phyloP scores from a whole-genome alignment of 1,284 basidiomycete species.

The Peniophora sp. region DNA sequence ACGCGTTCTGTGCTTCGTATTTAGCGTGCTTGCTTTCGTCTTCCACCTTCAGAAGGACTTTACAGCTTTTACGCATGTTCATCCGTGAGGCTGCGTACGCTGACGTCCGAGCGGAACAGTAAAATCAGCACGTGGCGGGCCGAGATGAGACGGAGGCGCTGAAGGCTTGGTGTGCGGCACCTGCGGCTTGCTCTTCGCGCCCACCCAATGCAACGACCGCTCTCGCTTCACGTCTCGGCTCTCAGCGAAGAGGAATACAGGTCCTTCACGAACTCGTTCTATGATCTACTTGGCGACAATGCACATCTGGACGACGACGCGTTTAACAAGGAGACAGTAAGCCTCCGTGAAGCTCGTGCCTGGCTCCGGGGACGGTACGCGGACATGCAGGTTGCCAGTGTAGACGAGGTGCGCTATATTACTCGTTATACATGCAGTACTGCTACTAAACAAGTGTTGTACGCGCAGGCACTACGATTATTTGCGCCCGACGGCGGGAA shows the following conservation, averaged over 20 bases:
- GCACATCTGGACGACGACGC: slow-evolving; percentile 31
- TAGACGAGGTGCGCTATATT: slow-evolving; percentile 44
- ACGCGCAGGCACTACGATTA: slow-evolving; percentile 50
- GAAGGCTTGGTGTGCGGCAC: not conserved
- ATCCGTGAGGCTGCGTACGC: no score
- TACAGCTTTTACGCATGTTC: no score
- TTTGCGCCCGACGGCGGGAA: slow-evolving; percentile 48
- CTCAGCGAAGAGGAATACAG: slow-evolving; percentile 65
- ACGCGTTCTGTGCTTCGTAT: no score
- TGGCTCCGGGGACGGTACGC: slow-evolving; percentile 68
- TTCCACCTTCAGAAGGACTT: no score
- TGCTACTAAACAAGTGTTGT: slow-evolving; percentile 2
- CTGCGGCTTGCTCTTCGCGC: not conserved
- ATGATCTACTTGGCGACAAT: slow-evolving; percentile 40
- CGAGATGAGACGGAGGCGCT: not conserved
- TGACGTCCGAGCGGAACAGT: not conserved
- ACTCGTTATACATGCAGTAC: not conserved
- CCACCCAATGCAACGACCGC: slow-evolving; percentile 35
- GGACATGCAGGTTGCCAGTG: slow-evolving; percentile 36
- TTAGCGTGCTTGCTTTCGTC: no score
- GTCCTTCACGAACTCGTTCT: slow-evolving; percentile 51
- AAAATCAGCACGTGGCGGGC: not conserved
- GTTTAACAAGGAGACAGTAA: slow-evolving; percentile 43
- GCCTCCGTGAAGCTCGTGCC: slow-evolving; percentile 59
- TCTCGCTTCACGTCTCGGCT: slow-evolving; percentile 64